Percentiles rank a stretch among this genome's conserved stretches.
Conservation (phyloP, 805 yeast genomes). For the Candida silvicultrix region DNA sequence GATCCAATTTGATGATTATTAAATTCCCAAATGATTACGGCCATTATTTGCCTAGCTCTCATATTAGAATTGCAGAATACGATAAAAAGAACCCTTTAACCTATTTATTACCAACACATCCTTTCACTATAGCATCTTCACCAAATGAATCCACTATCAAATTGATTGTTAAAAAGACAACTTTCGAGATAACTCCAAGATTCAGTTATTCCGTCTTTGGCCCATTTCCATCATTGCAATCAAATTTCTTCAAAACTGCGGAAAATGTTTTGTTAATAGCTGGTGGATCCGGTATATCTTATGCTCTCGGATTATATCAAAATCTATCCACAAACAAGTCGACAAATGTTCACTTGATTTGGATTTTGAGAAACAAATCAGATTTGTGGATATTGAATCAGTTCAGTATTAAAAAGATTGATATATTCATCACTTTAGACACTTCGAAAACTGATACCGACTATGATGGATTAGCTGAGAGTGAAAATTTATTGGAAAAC, state of each 20-base stretch:
- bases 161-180: constrained; percentile 38
- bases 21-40: constrained; percentile 22
- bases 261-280: constrained; percentile 47
- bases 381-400: constrained; percentile 44
- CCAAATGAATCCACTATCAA: constrained; percentile 33
- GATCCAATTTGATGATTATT: constrained; percentile 18
- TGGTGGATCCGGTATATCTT: constrained; percentile 74
- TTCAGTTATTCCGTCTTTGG: constrained; percentile 32
- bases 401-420: constrained; percentile 27
- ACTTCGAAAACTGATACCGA: constrained; percentile 3
- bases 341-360: constrained; percentile 35
- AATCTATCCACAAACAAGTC: constrained; percentile 26
- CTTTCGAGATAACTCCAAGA: constrained; percentile 27
- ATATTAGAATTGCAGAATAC: constrained; percentile 41
- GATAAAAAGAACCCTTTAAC: constrained; percentile 29
- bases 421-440: constrained; percentile 32
- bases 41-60: constrained; percentile 47
- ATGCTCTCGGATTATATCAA: constrained; percentile 47
- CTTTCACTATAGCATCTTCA: constrained; percentile 52
- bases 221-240: constrained; percentile 38
- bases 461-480: constrained; percentile 6
- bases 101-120: constrained; percentile 58
- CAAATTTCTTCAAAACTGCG: constrained; percentile 39
- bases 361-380: constrained; percentile 44
- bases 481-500: constrained; percentile 14